Evolutionary conservation across 2,329 filamentous ascomycete genomes (phyloP).

Genomic region (Claviceps humidiphila): DNA sequence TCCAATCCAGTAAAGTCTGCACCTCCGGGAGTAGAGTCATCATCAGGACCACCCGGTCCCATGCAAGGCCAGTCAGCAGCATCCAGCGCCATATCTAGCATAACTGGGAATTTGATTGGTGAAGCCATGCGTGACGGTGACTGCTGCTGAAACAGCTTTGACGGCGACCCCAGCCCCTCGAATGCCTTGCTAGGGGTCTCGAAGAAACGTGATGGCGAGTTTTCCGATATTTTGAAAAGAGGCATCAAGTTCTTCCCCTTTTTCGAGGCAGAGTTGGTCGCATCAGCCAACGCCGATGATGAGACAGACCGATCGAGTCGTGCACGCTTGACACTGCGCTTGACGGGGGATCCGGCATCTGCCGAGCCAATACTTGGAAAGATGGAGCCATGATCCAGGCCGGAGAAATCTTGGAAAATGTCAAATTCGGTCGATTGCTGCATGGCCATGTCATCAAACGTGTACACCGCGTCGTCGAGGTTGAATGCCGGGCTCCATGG

Average conservation of each 20-base stretch:
- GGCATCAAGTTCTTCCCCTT: constrained; percentile 39
- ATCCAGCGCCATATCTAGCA: constrained; percentile 23
- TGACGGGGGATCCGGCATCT: constrained; percentile 51
- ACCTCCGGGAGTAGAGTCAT: constrained; percentile 18
- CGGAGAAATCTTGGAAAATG: constrained; percentile 37
- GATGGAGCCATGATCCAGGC: constrained; percentile 17
- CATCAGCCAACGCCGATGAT: constrained; percentile 46
- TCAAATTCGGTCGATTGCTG: constrained; percentile 46
- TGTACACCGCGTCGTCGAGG: constrained; percentile 42
- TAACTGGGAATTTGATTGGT: constrained; percentile 34
- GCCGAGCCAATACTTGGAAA: constrained; percentile 30
- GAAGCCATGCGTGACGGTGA: constrained; percentile 27
- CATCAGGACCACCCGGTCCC: constrained; percentile 25
- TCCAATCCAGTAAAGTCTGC: constrained; percentile 51
- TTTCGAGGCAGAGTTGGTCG: constrained; percentile 39
- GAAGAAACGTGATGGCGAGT: constrained; percentile 25
- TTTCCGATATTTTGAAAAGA: constrained; percentile 33
- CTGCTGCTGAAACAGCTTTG: constrained; percentile 30
- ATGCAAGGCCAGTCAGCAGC: constrained; percentile 26
- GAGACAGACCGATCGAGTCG: constrained; percentile 52
- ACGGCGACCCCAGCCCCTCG: constrained; percentile 41
- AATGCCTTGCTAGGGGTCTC: constrained; percentile 47
- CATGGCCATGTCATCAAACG: constrained; percentile 33
- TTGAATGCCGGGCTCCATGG: constrained; percentile 57
- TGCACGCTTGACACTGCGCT: constrained; percentile 46